A percentile compares a stretch with the other conserved stretches of the same genome.
Evolutionary conservation across 1,284 basidiomycete species (phyloP).

Genomic region (Tilletiopsis washingtonensis): DNA sequence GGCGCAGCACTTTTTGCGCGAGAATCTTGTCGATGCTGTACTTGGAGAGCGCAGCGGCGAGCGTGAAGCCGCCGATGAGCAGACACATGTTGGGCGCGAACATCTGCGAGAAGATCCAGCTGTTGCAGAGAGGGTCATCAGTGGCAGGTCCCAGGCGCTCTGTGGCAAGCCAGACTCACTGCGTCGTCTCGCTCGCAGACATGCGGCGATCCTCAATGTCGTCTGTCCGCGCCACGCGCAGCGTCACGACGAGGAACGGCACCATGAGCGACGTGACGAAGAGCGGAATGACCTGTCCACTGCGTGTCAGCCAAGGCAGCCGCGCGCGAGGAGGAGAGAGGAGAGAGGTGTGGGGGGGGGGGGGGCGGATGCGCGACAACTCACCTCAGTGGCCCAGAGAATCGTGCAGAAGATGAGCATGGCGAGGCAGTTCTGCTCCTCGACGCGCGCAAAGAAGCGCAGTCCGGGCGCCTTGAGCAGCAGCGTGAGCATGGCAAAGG

Average conservation of each 20-base stretch:
- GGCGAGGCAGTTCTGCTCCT: constrained; percentile 86
- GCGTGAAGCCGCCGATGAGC: constrained; percentile 78
- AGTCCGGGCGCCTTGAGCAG: constrained; percentile 41
- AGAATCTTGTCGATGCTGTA: constrained; percentile 86
- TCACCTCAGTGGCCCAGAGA: constrained; percentile 94
- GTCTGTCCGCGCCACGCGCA: constrained; percentile 68
- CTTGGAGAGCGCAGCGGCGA: constrained; percentile 91
- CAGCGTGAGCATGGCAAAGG: constrained; percentile 30
- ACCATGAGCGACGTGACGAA: constrained; percentile 91
- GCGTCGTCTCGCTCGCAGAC: constrained; percentile 66
- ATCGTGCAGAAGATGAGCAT: constrained; percentile 85
- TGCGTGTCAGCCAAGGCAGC: too few relatives aligned
- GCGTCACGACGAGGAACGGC: constrained; percentile 77
- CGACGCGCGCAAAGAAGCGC: constrained; percentile 54
- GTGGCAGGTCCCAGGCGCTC: too few relatives aligned
- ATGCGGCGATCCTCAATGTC: constrained; percentile 58
- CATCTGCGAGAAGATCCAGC: constrained; percentile 60
- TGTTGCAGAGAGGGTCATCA: too few relatives aligned
- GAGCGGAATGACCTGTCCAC: constrained; percentile 89
- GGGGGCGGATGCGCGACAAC: too few relatives aligned
- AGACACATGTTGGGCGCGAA: constrained; percentile 81
- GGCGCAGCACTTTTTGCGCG: constrained; percentile 80
- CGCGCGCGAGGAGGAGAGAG: too few relatives aligned
- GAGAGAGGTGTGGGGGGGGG: too few relatives aligned
- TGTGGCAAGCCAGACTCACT: too few relatives aligned